Evolutionary conservation across 208 protist genomes (phyloP).

Genomic region (Leishmania tropica): DNA sequence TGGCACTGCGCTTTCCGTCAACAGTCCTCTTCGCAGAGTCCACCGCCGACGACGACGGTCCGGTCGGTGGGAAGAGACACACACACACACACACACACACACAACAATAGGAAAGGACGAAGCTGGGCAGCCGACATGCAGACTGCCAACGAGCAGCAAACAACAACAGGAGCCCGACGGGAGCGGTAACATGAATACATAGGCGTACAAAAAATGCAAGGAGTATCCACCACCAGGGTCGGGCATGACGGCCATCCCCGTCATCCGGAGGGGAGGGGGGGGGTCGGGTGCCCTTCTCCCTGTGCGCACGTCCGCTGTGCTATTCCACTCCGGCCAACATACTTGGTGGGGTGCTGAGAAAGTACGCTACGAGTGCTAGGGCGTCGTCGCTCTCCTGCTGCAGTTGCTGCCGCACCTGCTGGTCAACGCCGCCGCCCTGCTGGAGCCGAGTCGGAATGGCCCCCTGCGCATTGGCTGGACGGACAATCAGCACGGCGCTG

Average conservation of each 20-base stretch:
- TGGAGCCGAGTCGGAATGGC: conserved; percentile 32
- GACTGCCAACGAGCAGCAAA: neutral
- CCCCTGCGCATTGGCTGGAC: conserved; percentile 35
- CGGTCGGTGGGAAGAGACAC: neutral
- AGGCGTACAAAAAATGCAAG: neutral
- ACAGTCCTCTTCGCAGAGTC: neutral
- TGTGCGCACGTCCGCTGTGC: neutral
- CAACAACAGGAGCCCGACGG: neutral
- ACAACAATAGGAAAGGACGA: neutral
- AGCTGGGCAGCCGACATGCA: neutral
- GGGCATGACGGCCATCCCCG: neutral
- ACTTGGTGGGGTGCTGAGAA: conserved; percentile 66
- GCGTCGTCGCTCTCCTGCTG: conserved; percentile 76
- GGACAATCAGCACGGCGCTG: conserved; percentile 62
- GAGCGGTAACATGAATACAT: neutral
- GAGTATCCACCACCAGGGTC: neutral
- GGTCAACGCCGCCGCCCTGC: conserved; percentile 57
- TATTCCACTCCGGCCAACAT: conserved; percentile 33
- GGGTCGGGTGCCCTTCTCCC: too few relatives aligned
- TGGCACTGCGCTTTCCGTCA: neutral
- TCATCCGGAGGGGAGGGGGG: neutral
- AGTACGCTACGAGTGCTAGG: conserved; percentile 70
- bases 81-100: too few relatives aligned
- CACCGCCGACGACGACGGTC: neutral
- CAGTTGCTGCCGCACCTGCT: conserved; percentile 65